phyloP scores from a whole-genome alignment of 495 filamentous ascomycete genomes.

The Aspergillus bridgeri region DNA sequence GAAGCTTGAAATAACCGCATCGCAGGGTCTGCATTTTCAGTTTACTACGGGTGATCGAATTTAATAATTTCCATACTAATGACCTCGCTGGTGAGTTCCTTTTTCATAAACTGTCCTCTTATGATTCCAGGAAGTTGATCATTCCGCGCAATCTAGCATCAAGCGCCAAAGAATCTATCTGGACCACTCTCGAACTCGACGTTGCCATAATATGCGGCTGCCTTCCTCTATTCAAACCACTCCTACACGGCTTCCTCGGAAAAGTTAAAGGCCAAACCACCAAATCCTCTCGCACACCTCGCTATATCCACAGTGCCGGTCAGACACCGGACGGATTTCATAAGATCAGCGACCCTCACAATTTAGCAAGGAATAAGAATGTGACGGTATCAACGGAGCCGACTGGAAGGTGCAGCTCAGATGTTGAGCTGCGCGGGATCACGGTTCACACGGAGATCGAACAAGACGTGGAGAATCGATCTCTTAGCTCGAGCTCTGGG shows the following conservation, averaged over 20 bases:
- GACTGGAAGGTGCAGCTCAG: not conserved
- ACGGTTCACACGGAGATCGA: slow-evolving; percentile 10
- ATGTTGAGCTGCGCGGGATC: slow-evolving; percentile 4
- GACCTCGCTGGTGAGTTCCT: slow-evolving; percentile 21
- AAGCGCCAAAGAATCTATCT: slow-evolving; percentile 40
- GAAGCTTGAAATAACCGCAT: not conserved
- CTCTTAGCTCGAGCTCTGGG: not conserved
- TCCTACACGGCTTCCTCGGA: slow-evolving; percentile 13
- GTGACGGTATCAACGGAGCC: not conserved
- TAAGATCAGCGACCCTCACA: slow-evolving; percentile 3
- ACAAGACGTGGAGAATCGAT: slow-evolving; percentile 9
- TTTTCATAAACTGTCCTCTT: not conserved
- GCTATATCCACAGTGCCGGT: not conserved
- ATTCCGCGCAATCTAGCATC: not conserved
- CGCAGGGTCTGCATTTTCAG: slow-evolving; percentile 29
- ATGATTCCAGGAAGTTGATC: not conserved
- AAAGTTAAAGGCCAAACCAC: not conserved
- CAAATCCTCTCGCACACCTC: not conserved
- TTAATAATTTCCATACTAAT: slow-evolving; percentile 16
- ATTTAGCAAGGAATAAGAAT: slow-evolving; percentile 4
- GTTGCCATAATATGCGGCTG: slow-evolving; percentile 49
- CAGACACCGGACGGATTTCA: not conserved
- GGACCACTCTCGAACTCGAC: slow-evolving; percentile 51
- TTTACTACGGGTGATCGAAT: slow-evolving; percentile 20
- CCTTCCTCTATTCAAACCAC: slow-evolving; percentile 34